phyloP scores from a whole-genome alignment of 495 filamentous ascomycete species.

The Penicillium maclennaniae region DNA sequence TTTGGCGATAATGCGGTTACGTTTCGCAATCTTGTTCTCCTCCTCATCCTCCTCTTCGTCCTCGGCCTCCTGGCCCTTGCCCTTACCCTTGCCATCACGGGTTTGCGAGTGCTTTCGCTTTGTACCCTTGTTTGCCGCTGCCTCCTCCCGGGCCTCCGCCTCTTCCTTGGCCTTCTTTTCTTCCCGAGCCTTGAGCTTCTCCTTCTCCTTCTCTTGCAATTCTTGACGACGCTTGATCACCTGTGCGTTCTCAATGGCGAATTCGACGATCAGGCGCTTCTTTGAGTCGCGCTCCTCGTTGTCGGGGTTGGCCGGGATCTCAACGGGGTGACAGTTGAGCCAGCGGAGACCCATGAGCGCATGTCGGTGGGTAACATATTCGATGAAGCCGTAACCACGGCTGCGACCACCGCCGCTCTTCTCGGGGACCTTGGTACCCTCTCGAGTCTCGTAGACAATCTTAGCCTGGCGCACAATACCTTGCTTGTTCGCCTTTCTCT shows the following conservation, averaged over 20 bases:
- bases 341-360: conserved; percentile 93
- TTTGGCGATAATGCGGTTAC: conserved; percentile 63
- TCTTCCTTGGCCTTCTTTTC: conserved; percentile 23
- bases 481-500: conserved; percentile 75
- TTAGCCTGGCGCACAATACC: conserved; percentile 96
- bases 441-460: conserved; percentile 81
- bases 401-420: conserved; percentile 70
- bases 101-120: conserved; percentile 43
- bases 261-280: conserved; percentile 88
- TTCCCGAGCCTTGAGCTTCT: conserved; percentile 31
- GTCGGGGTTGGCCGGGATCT: conserved; percentile 27
- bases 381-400: conserved; percentile 94
- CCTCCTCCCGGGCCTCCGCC: conserved; percentile 10
- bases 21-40: conserved; percentile 55
- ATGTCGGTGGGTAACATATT: conserved; percentile 90
- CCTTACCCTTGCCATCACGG: conserved; percentile 18
- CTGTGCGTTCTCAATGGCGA: conserved; percentile 97
- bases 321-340: conserved; percentile 81
- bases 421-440: conserved; percentile 77
- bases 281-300: conserved; percentile 55
- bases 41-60: conserved; percentile 32
- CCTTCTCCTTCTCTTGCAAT: conserved; percentile 52
- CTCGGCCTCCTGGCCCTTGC: conserved; percentile 19
- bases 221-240: conserved; percentile 78
- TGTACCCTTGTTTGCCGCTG: conserved; percentile 25